Conservation (phyloP, 2,329 filamentous ascomycete species). For the Diaporthe capsici region DNA sequence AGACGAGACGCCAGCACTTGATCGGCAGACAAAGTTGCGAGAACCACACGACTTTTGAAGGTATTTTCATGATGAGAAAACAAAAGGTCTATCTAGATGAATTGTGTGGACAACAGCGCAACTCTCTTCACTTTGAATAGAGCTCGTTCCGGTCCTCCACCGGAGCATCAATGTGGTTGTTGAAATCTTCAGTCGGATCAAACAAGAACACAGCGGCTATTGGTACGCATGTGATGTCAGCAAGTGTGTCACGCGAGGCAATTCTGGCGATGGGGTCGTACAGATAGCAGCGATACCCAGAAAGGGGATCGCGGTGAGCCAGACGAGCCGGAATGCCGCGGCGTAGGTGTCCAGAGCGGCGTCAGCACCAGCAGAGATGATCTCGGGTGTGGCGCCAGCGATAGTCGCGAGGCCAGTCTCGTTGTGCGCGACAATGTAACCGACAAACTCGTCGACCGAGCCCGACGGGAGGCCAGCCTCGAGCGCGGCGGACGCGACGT, state of each 20-base stretch:
- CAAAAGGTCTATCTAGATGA: neutral
- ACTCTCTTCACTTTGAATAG: neutral
- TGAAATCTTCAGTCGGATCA: slow-evolving; percentile 54
- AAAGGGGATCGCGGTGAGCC: slow-evolving; percentile 48
- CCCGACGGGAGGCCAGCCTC: slow-evolving; percentile 47
- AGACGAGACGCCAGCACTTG: neutral
- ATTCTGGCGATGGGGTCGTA: slow-evolving; percentile 40
- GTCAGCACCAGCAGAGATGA: slow-evolving; percentile 47
- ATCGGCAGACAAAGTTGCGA: neutral
- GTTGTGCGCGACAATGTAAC: slow-evolving; percentile 47
- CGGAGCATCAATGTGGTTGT: slow-evolving; percentile 55
- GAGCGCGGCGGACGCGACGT: slow-evolving; percentile 51
- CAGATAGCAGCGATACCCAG: slow-evolving; percentile 47
- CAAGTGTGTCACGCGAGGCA: neutral
- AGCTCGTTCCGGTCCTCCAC: slow-evolving; percentile 45
- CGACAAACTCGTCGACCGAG: slow-evolving; percentile 48
- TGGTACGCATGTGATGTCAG: slow-evolving; percentile 7
- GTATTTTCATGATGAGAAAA: neutral
- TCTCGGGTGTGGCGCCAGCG: slow-evolving; percentile 48
- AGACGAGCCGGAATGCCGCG: slow-evolving; percentile 50
- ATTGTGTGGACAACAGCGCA: neutral
- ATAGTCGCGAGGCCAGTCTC: slow-evolving; percentile 46
- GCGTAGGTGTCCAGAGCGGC: slow-evolving; percentile 50
- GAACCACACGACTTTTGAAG: neutral
- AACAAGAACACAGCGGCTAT: slow-evolving; percentile 47